Conservation (phyloP, 140 eudicot species). For the Stevia rebaudiana region DNA sequence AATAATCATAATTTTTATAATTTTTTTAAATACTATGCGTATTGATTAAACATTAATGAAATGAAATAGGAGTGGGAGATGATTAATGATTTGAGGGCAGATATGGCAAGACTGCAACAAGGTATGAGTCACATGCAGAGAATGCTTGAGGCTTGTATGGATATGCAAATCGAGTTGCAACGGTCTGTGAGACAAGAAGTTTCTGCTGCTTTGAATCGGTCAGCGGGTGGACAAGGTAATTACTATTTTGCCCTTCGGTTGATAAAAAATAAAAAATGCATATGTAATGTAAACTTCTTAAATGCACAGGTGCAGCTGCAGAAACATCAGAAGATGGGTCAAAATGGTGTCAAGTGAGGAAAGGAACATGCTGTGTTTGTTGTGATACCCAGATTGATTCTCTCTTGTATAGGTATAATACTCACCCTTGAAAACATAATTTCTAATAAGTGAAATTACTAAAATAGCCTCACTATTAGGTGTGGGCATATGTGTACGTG, state of each 20-base stretch:
- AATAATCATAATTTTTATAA: too few relatives aligned
- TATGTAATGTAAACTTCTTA: not conserved
- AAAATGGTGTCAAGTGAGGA: constrained; percentile 78
- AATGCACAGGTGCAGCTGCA: constrained; percentile 56
- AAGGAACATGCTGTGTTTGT: constrained; percentile 97
- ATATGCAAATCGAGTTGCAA: constrained; percentile 97
- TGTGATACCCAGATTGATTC: constrained; percentile 97
- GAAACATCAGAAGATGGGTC: constrained; percentile 98
- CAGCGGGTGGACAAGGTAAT: constrained; percentile 79
- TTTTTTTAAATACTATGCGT: not conserved
- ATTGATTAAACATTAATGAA: constrained; percentile 15
- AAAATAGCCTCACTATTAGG: constrained; percentile 27
- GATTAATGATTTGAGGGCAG: constrained; percentile 86
- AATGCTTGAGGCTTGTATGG: constrained; percentile 99
- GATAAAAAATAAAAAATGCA: not conserved
- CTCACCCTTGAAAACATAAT: not conserved
- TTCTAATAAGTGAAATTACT: not conserved
- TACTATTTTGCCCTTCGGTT: not conserved
- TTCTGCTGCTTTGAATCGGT: constrained; percentile 93
- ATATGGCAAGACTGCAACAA: constrained; percentile 93
- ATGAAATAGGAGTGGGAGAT: constrained; percentile 86
- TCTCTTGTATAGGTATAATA: constrained; percentile 84
- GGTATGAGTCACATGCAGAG: constrained; percentile 99
- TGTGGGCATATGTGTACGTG: constrained; percentile 99
- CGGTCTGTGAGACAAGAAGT: constrained; percentile 97